Conservation (phyloP, 176 grass and related monocot species). For the Bothriochloa decipiens region DNA sequence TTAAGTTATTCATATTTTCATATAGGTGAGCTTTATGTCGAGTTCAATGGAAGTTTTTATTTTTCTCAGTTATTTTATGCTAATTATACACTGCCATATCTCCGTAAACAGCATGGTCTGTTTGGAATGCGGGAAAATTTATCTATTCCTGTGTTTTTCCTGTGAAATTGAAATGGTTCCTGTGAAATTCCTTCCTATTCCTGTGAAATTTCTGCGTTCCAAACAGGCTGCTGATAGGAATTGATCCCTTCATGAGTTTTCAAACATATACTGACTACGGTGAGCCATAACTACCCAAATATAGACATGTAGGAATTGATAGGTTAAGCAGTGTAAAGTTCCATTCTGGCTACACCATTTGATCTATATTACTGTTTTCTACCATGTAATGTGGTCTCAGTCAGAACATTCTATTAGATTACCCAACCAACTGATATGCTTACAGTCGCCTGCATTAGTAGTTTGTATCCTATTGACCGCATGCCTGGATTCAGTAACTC, state of each 20-base stretch:
- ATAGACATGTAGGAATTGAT: background rate
- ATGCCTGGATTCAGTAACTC: background rate
- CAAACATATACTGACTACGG: background rate
- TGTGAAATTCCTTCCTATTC: too few species aligned
- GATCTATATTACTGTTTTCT: background rate
- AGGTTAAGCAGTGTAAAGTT: background rate
- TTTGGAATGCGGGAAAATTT: too few species aligned
- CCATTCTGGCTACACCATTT: background rate
- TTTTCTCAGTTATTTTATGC: background rate
- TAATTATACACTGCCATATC: background rate
- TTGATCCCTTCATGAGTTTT: background rate
- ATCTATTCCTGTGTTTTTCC: too few species aligned
- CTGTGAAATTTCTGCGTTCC: too few species aligned
- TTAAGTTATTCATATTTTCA: background rate
- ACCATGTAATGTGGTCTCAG: background rate
- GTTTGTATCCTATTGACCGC: background rate
- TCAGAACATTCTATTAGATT: background rate
- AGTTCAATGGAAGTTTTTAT: background rate
- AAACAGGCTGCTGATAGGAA: background rate
- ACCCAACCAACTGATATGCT: background rate
- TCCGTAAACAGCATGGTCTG: too few species aligned
- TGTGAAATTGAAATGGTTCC: too few species aligned
- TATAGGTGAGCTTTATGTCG: background rate
- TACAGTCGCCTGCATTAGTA: background rate
- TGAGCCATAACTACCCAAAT: constrained; percentile 11